Evolutionary conservation across 768 basidiomycete species (phyloP).

Genomic region (Pleurotus salmoneostramineus): DNA sequence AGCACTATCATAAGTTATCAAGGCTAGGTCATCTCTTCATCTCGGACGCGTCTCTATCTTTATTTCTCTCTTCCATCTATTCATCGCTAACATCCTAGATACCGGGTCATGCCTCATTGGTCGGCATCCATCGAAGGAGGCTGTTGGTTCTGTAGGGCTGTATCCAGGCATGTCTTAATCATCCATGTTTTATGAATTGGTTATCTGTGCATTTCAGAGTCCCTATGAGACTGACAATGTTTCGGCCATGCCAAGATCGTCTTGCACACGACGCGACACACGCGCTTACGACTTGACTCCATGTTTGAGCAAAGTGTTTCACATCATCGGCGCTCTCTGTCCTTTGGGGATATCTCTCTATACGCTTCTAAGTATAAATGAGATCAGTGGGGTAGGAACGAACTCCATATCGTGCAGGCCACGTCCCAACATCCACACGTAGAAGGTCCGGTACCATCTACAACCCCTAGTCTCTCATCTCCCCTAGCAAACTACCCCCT

Average conservation of each 20-base stretch:
- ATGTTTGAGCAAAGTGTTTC: too few species aligned
- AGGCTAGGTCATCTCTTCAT: slow-evolving; percentile 13
- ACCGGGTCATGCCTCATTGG: not conserved
- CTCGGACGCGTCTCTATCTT: not conserved
- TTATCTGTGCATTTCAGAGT: too few species aligned
- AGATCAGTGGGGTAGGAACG: not conserved
- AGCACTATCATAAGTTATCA: slow-evolving; percentile 6
- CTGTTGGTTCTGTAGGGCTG: not conserved
- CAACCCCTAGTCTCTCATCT: not conserved
- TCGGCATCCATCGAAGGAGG: too few species aligned
- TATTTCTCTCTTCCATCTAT: not conserved
- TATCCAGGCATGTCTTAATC: not conserved
- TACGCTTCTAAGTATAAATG: not conserved
- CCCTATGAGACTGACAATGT: too few species aligned
- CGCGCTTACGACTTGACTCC: too few species aligned
- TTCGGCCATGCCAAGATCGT: too few species aligned
- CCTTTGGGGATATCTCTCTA: too few species aligned
- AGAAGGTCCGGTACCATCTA: not conserved
- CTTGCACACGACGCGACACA: too few species aligned
- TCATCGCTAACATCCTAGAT: not conserved
- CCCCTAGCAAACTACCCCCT: not conserved
- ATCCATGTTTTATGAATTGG: not conserved
- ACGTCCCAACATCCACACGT: not conserved
- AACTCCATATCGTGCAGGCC: slow-evolving; percentile 1
- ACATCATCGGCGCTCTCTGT: too few species aligned